Evolutionary conservation across 2,329 filamentous ascomycete genomes (phyloP).

Genomic region (Alternaria alternata): DNA sequence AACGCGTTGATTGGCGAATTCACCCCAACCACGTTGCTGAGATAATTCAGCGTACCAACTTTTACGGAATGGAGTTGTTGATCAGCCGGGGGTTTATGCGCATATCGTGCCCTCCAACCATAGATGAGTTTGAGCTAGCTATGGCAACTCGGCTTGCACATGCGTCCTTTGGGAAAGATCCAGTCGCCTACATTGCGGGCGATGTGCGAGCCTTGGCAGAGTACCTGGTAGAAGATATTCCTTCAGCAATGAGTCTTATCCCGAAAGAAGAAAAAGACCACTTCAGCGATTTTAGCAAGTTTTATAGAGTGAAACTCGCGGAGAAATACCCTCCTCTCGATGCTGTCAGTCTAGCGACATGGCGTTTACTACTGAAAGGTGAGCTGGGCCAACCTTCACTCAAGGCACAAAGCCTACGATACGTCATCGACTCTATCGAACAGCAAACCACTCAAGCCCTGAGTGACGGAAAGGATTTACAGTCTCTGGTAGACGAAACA

Average conservation of each 20-base stretch:
- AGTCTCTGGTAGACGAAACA: accelerated
- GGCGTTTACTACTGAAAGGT: not conserved
- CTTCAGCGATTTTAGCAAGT: not conserved
- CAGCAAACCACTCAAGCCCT: accelerated
- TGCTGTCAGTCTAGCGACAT: not conserved
- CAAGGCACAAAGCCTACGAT: not conserved
- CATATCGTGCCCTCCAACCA: not conserved
- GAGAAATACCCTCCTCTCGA: not conserved
- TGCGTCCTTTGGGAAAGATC: not conserved
- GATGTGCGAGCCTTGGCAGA: not conserved
- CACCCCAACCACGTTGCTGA: constrained; percentile 8
- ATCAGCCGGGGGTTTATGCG: not conserved
- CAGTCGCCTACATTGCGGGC: not conserved
- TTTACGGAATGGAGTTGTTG: not conserved
- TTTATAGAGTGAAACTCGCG: not conserved
- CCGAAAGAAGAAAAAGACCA: not conserved
- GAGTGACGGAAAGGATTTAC: not conserved
- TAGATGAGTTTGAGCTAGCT: not conserved
- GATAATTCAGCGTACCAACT: constrained; percentile 13
- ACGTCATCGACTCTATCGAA: not conserved
- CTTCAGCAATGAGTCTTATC: not conserved
- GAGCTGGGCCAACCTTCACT: not conserved
- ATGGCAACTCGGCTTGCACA: not conserved
- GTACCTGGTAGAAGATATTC: not conserved
- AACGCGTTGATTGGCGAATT: constrained; percentile 3